phyloP scores from a whole-genome alignment of 768 basidiomycete genomes.

The Chalciporus pseudorubinellus region DNA sequence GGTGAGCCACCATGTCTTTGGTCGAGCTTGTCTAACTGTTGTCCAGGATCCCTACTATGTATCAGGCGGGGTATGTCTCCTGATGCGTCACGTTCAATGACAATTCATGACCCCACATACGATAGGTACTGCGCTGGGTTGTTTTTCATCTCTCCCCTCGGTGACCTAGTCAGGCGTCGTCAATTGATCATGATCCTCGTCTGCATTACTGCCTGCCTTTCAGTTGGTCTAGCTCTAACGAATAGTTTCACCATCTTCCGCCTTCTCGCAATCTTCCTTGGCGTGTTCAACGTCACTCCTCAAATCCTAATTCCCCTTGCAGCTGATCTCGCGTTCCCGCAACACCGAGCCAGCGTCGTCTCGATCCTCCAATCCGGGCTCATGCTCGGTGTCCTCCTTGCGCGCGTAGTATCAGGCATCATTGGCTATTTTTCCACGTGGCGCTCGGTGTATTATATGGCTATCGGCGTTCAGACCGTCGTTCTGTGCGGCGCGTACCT shows the following conservation, averaged over 20 bases:
- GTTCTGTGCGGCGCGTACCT: conserved; percentile 31
- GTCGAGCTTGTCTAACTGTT: conserved; percentile 1
- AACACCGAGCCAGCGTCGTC: conserved; percentile 21
- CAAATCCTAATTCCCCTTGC: conserved; percentile 43
- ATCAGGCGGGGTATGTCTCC: conserved; percentile 58
- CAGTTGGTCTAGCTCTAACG: conserved; percentile 40
- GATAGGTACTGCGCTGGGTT: conserved; percentile 31
- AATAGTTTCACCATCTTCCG: conserved; percentile 33
- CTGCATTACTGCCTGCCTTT: conserved; percentile 33
- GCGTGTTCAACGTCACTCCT: conserved; percentile 39
- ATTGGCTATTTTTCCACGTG: conserved; percentile 42
- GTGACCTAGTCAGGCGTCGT: conserved; percentile 45
- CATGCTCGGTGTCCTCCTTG: conserved; percentile 29
- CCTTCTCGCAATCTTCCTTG: conserved; percentile 36
- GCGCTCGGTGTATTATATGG: conserved; percentile 42
- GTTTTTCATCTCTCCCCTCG: conserved; percentile 44
- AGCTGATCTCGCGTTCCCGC: conserved; percentile 41
- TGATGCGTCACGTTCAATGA: not conserved
- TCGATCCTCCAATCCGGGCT: conserved; percentile 34
- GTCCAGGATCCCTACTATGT: conserved; percentile 57
- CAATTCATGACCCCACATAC: not conserved
- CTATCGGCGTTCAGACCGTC: conserved; percentile 34
- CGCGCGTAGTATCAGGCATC: conserved; percentile 36
- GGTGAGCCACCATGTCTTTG: conserved; percentile 9
- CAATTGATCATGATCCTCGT: conserved; percentile 39